phyloP scores from a whole-genome alignment of 2,329 filamentous ascomycete species.

The Pezizomycotina sp. region DNA sequence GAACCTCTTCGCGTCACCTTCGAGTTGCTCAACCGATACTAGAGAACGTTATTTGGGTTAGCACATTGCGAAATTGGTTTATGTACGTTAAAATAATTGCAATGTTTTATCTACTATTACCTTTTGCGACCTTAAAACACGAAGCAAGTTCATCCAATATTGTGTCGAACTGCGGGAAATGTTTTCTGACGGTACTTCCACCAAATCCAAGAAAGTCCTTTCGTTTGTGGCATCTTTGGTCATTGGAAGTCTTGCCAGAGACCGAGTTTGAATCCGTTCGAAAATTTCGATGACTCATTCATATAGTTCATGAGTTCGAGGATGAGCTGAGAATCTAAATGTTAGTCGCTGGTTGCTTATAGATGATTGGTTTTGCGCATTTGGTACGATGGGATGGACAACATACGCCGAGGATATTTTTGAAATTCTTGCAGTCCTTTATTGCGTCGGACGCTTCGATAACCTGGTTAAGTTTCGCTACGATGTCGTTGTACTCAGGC shows the following conservation, averaged over 20 bases:
- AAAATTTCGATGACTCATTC: slow-evolving; percentile 98
- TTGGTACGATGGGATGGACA: background rate
- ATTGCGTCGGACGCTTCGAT: slow-evolving; percentile 75
- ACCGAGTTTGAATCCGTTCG: slow-evolving; percentile 92
- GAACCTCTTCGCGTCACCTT: slow-evolving; percentile 73
- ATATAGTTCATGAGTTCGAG: slow-evolving; percentile 98
- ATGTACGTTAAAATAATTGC: too few species aligned
- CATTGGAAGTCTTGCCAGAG: slow-evolving; percentile 82
- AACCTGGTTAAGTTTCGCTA: slow-evolving; percentile 68
- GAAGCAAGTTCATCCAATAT: slow-evolving; percentile 63
- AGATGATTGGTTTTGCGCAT: slow-evolving; percentile 2
- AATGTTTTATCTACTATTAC: too few species aligned
- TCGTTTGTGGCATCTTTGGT: slow-evolving; percentile 99
- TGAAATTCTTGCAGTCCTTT: slow-evolving; percentile 76
- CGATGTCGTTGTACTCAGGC: slow-evolving; percentile 79
- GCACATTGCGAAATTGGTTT: too few species aligned
- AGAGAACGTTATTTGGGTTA: slow-evolving; percentile 3
- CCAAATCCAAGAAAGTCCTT: slow-evolving; percentile 83
- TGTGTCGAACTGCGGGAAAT: slow-evolving; percentile 88
- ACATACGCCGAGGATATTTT: slow-evolving; percentile 66
- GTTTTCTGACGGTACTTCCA: slow-evolving; percentile 86
- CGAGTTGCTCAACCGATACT: slow-evolving; percentile 81
- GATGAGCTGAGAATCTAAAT: slow-evolving; percentile 43
- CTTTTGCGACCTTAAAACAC: slow-evolving; percentile 18
- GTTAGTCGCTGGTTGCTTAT: background rate